These are phyloP conservation scores for Fragilaria radians DNA, from an alignment of 108 stramenopile species.

Conservation along the genomic window DNA sequence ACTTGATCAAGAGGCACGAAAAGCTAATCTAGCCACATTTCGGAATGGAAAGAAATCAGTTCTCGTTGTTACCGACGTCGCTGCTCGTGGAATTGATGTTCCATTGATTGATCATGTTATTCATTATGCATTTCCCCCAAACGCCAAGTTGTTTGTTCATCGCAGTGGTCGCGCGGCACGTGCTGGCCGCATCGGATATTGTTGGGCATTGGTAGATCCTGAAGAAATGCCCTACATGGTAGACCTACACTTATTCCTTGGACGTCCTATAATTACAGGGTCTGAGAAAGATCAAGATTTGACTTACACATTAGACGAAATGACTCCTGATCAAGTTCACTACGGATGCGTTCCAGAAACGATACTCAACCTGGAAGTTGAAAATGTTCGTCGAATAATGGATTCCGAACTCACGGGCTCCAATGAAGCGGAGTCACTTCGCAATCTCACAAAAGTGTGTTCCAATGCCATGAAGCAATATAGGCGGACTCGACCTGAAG, in stretches of 20 bases:
- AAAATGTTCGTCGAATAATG: slow-evolving; percentile 81
- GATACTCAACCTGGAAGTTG: slow-evolving; percentile 86
- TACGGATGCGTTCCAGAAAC: slow-evolving; percentile 93
- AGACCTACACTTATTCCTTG: slow-evolving; percentile 94
- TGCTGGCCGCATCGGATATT: slow-evolving; percentile 86
- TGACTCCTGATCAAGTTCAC: slow-evolving; percentile 96
- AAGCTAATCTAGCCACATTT: slow-evolving; percentile 83
- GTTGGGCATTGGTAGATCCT: slow-evolving; percentile 91
- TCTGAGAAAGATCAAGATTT: slow-evolving; percentile 27
- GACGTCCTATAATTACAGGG: slow-evolving; percentile 24
- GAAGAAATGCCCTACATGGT: slow-evolving; percentile 98
- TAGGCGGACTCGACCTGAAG: slow-evolving; percentile 85
- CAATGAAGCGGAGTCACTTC: slow-evolving; percentile 52
- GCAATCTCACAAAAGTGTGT: slow-evolving; percentile 57
- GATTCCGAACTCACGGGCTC: slow-evolving; percentile 74
- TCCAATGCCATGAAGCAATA: slow-evolving; percentile 94
- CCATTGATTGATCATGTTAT: slow-evolving; percentile 98
- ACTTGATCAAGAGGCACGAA: slow-evolving; percentile 91
- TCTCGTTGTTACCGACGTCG: slow-evolving; percentile 97
- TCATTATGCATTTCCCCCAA: slow-evolving; percentile 93
- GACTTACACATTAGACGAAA: slow-evolving; percentile 74
- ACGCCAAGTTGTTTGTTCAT: slow-evolving; percentile 95
- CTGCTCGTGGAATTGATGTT: slow-evolving; percentile 97
- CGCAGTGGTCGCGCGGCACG: slow-evolving; percentile 91
- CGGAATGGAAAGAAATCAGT: slow-evolving; percentile 67